phyloP scores from a whole-genome alignment of 371 early-diverging fungal genomes.

The Rhizopus arrhizus region DNA sequence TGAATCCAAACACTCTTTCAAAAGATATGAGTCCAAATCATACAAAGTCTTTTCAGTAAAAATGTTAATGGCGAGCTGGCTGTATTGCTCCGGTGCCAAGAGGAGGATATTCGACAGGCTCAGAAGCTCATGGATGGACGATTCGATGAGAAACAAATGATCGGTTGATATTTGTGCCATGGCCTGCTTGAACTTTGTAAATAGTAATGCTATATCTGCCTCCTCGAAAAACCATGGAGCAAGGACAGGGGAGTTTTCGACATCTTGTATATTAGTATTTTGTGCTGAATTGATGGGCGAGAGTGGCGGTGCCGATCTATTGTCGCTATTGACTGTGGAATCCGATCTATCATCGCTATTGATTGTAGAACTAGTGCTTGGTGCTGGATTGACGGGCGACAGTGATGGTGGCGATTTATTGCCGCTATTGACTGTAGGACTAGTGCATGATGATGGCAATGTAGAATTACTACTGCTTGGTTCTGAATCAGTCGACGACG shows the following conservation, averaged over 20 bases:
- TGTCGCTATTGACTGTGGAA: too few relatives aligned
- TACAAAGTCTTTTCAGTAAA: conserved; percentile 18
- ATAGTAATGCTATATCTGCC: conserved; percentile 11
- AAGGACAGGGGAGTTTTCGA: conserved; percentile 18
- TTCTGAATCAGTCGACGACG: conserved; percentile 18
- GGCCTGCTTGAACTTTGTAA: conserved; percentile 21
- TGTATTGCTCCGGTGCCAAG: conserved; percentile 17
- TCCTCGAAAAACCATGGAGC: conserved; percentile 24
- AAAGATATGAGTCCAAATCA: conserved; percentile 13
- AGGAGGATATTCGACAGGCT: conserved; percentile 22
- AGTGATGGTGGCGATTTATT: too few relatives aligned
- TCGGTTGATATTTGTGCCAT: conserved; percentile 15
- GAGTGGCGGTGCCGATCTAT: conserved; percentile 13
- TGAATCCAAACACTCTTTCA: conserved; percentile 17
- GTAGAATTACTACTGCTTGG: conserved; percentile 22
- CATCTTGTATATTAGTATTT: conserved; percentile 23
- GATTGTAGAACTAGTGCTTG: conserved; percentile 1
- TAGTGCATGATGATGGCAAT: conserved; percentile 17
- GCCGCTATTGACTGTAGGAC: conserved; percentile 19
- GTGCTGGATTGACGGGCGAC: too few relatives aligned
- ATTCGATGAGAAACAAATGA: conserved; percentile 26
- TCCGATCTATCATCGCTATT: too few relatives aligned
- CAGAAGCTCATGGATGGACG: conserved; percentile 24
- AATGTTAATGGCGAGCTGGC: conserved; percentile 13
- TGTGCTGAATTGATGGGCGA: conserved; percentile 20